Evolutionary conservation across 2,329 filamentous ascomycete species (phyloP), one percentile per base, ranked within the genome.

Genomic region (Aureobasidium subglaciale): DNA sequence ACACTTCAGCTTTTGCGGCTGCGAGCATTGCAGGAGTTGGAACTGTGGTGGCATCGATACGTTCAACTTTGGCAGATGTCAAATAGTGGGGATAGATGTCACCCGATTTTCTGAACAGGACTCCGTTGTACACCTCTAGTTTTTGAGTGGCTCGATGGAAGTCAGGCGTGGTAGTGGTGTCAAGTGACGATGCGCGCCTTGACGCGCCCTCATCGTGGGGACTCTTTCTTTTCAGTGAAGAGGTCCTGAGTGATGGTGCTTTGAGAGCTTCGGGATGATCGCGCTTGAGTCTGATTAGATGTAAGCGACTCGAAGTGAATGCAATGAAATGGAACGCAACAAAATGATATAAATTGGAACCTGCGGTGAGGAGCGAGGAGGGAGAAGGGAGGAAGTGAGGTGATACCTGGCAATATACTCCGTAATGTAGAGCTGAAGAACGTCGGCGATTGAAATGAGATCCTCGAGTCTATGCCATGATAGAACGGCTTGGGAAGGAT

Each of bases 381-480:
- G n/a, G n/a, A n/a, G n/a, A n/a, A n/a, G n/a, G n/a, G n/a, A n/a
- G n/a, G n/a, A n/a, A n/a, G n/a, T n/a, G n/a, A 15, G 9, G 11
- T 11, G 6, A 27, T 45, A 52, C 55, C 30, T 25, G 6, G 22
- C 22, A 16, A 55, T 25, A 18, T 48, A 37, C 3, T 55, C 52
- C 18, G 72, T 69, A 0, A 77, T 59, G 49, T 78, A 77, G 2
- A 63, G 63, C 49, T 78, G 75, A 0, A 78, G 64, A 1, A 67
- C 57, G 46, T 73, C 68, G 0, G 76, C 63, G 32, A 70, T 71
- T 5, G 62, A 46, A 0, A 59, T 58, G 0, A 78, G 66, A 49
- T 77, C 75, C 0, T 64, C 56, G 0, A 77, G 30, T 1, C 59
- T 35, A 52, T 78, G 75, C 75, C 75, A 78, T 5, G 71, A 74